Conservation (phyloP, 805 yeast genomes). For the Spathaspora passalidarum region DNA sequence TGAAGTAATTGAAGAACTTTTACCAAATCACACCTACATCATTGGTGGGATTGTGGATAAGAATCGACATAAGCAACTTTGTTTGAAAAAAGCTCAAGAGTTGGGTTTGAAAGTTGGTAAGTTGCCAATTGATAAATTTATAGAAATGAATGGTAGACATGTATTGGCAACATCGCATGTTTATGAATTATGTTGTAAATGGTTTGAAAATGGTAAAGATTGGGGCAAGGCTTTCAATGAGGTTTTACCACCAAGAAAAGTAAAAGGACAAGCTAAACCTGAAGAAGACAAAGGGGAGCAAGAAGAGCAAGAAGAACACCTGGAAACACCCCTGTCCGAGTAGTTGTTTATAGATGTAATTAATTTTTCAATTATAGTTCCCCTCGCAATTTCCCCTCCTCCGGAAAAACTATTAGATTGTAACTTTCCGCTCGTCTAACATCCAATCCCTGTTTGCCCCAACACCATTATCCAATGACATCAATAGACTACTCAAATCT, state of each 20-base stretch:
- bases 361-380: too few relatives aligned
- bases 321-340: not conserved
- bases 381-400: too few relatives aligned
- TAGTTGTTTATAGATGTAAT: not conserved
- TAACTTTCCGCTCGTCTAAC: too few relatives aligned
- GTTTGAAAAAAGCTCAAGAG: slow-evolving; percentile 75
- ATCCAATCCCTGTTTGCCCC: not conserved
- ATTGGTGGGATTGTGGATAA: slow-evolving; percentile 97
- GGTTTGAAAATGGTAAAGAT: slow-evolving; percentile 65
- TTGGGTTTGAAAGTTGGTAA: slow-evolving; percentile 71
- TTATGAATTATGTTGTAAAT: slow-evolving; percentile 78
- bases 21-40: slow-evolving; percentile 71
- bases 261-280: slow-evolving; percentile 22
- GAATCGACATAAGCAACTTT: slow-evolving; percentile 78
- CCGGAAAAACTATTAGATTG: too few relatives aligned
- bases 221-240: slow-evolving; percentile 87
- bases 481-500: slow-evolving; percentile 5
- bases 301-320: not conserved
- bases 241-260: slow-evolving; percentile 82
- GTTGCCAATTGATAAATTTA: slow-evolving; percentile 83
- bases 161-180: slow-evolving; percentile 95
- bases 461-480: not conserved
- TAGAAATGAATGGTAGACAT: slow-evolving; percentile 77
- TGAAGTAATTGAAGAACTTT: slow-evolving; percentile 58
- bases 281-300: not conserved